Evolutionary conservation across 768 basidiomycete genomes (phyloP).

Genomic region (Macrolepiota fuliginosa): DNA sequence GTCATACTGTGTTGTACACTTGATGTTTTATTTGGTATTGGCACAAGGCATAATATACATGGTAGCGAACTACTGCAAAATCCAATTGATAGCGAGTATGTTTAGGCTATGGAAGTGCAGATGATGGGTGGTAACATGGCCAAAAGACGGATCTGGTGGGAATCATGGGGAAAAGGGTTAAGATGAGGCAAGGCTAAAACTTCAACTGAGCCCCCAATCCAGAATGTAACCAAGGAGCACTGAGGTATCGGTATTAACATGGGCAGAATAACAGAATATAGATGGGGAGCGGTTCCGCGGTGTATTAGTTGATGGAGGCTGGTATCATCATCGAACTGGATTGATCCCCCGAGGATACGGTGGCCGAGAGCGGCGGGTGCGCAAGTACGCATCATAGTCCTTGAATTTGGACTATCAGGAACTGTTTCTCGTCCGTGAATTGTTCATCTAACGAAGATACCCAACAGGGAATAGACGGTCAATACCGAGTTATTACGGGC

Average conservation of each 20-base stretch:
- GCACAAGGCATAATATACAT: too few species aligned
- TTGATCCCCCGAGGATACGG: neutral
- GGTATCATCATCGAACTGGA: neutral
- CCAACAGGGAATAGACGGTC: neutral
- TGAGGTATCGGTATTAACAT: neutral
- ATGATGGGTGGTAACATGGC: too few species aligned
- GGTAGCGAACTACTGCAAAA: too few species aligned
- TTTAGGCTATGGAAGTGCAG: too few species aligned
- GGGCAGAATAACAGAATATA: neutral
- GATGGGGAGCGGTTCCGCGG: neutral
- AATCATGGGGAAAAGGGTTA: neutral
- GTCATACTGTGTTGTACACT: too few species aligned
- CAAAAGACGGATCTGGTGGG: too few species aligned
- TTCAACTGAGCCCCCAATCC: neutral
- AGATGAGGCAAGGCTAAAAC: neutral
- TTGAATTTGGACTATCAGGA: constrained; percentile 91
- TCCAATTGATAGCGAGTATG: too few species aligned
- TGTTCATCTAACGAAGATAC: constrained; percentile 69
- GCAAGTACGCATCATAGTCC: constrained; percentile 45
- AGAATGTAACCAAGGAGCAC: neutral
- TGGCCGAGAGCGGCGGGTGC: neutral
- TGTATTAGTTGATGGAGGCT: neutral
- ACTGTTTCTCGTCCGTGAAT: constrained; percentile 97
- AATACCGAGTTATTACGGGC: neutral
- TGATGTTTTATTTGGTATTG: too few species aligned